Base-by-base conservation (phyloP, 2,329 filamentous ascomycete species). In the Trichoderma oligosporum region DNA sequence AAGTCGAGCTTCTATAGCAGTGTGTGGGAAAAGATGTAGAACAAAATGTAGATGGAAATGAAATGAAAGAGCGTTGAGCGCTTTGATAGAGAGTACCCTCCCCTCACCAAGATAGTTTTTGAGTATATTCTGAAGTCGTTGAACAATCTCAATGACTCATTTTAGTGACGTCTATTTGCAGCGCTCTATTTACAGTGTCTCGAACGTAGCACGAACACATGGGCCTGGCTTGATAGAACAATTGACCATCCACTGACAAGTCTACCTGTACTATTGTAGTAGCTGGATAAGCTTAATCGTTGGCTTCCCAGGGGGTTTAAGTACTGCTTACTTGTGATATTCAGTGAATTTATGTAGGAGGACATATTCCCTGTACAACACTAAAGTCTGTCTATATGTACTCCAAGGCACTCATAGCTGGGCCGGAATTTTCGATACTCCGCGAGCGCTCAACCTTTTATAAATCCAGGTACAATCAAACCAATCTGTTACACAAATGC, bases 41-140 rank as follows among this genome's bases (percentile, higher is more conserved):
- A 20, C 16, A 38, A 2, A n/a, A 38, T 38, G 35, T 44, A 44
- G 22, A 44, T n/a, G 41, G 8, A 29, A 18, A 25, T 29, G 24
- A 45, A 46, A 36, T 38, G 16, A 25, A 38, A 46, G n/a, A 45
- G 52, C 52, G 41, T 46, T 55, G 39, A 55, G 41, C 31, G 52
- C 52, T 8, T 6, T 55, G 16, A n/a, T 38, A 27, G 29, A n/a
- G 11, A 31, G 8, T 14, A 16, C 31, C 7, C 18, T 18, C 20
- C 7, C n/a, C 22, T 20, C 14, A 7, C 38, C 12, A 24, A 7
- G 20, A 22, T 22, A 42, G 4, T 22, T 14, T 20, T 8, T 22
- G 16, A 7, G 11, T 7, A 14, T 16, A n/a, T n/a, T n/a, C n/a
- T n/a, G n/a, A n/a, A n/a, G n/a, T n/a, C n/a, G n/a, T n/a, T n/a